Conservation (phyloP, 2,329 filamentous ascomycete species). For the Aspergillus brunneoviolaceus region DNA sequence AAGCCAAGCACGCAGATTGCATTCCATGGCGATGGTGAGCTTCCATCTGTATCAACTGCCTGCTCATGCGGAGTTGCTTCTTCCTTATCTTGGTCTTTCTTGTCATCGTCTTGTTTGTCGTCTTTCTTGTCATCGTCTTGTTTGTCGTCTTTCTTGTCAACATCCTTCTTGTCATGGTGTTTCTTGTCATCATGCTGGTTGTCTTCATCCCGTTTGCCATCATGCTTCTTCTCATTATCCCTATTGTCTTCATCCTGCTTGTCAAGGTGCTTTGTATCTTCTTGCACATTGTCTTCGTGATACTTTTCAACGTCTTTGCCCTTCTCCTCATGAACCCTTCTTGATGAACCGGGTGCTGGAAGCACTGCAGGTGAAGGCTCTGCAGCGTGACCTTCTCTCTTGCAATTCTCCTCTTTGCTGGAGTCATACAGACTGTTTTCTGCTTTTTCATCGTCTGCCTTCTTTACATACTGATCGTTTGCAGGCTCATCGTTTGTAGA, state of each 20-base stretch:
- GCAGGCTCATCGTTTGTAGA: too few relatives aligned
- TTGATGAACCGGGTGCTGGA: too few relatives aligned
- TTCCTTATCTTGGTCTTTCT: neutral
- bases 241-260: too few relatives aligned
- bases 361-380: too few relatives aligned
- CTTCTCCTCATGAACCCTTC: too few relatives aligned
- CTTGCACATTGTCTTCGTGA: too few relatives aligned
- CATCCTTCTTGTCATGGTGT: neutral
- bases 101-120: neutral
- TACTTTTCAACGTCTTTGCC: too few relatives aligned
- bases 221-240: neutral
- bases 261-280: too few relatives aligned
- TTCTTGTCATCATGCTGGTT: neutral
- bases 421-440: fast-evolving
- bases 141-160: neutral
- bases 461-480: too few relatives aligned
- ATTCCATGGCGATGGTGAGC: neutral
- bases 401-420: too few relatives aligned
- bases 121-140: neutral
- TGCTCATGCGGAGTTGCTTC: neutral
- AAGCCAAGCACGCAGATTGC: neutral
- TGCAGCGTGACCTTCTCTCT: too few relatives aligned
- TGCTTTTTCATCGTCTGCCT: too few relatives aligned
- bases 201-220: neutral
- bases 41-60: neutral